Percentiles rank a stretch among this genome's conserved stretches.
These are phyloP conservation scores for Pestalotiopsis sp. DNA, from an alignment of 2,329 filamentous ascomycete genomes.

Conservation along the genomic window DNA sequence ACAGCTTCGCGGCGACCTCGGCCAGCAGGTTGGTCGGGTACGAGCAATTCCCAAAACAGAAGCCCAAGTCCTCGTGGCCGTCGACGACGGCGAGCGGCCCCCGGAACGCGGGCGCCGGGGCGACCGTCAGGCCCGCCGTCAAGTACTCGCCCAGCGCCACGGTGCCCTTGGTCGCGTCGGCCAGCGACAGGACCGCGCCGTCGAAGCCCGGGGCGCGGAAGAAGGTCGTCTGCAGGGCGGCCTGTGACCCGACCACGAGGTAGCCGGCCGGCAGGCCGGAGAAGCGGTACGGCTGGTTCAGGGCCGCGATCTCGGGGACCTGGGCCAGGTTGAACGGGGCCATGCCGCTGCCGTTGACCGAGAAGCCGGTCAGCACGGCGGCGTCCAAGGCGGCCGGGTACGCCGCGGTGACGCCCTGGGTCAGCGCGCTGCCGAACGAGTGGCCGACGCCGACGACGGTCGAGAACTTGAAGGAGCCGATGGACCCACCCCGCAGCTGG, in stretches of 20 bases:
- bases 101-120: constrained; percentile 18
- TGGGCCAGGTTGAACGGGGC: constrained; percentile 21
- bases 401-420: constrained; percentile 52
- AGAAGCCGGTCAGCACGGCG: constrained; percentile 62
- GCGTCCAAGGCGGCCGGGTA: constrained; percentile 50
- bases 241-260: constrained; percentile 18
- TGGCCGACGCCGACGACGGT: constrained; percentile 64
- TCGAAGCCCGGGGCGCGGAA: constrained; percentile 22
- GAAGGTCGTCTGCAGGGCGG: constrained; percentile 23
- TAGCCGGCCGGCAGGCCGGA: constrained; percentile 17
- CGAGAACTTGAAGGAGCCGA: constrained; percentile 30
- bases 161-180: constrained; percentile 23
- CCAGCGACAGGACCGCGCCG: constrained; percentile 15
- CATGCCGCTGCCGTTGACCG: constrained; percentile 15
- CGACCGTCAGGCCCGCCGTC: constrained; percentile 19
- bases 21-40: constrained; percentile 18
- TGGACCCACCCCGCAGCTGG: constrained; percentile 30
- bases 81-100: constrained; percentile 24
- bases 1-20: background rate
- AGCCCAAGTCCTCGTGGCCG: constrained; percentile 24
- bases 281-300: constrained; percentile 18
- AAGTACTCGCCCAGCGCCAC: constrained; percentile 22
- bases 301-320: background rate
- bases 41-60: constrained; percentile 23
- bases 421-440: constrained; percentile 62